phyloP scores from a whole-genome alignment of 176 grass and related monocot genomes.

The Oryza rufipogon region DNA sequence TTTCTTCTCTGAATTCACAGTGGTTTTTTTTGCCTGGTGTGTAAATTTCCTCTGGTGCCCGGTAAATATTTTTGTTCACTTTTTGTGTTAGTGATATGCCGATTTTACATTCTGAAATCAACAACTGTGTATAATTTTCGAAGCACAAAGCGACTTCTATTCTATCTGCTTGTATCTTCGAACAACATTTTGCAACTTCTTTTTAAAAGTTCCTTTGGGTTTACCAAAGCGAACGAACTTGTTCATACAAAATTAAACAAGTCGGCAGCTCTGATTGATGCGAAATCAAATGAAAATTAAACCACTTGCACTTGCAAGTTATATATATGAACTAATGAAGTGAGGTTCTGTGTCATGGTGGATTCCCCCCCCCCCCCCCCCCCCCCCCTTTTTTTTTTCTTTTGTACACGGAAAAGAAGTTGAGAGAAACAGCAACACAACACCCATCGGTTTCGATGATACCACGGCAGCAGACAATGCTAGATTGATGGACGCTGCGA shows the following conservation, averaged over 20 bases:
- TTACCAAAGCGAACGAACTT: background rate
- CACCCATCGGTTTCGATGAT: background rate
- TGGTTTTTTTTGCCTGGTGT: background rate
- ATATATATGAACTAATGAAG: background rate
- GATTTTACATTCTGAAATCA: background rate
- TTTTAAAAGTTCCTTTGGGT: background rate
- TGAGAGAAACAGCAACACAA: background rate
- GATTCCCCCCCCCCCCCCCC: too few relatives aligned
- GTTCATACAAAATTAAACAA: background rate
- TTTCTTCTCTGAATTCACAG: background rate
- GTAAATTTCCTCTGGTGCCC: background rate
- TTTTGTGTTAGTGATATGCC: background rate
- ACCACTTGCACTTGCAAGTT: background rate
- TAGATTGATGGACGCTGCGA: background rate
- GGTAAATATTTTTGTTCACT: background rate
- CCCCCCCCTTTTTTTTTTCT: background rate
- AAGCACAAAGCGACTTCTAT: background rate
- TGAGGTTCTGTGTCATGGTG: background rate
- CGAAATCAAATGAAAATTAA: background rate
- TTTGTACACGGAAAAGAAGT: background rate
- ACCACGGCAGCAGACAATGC: background rate
- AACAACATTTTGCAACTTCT: background rate
- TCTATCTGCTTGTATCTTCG: too few relatives aligned
- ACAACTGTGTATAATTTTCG: background rate
- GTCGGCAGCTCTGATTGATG: background rate